Conservation (phyloP, 2,329 filamentous ascomycete genomes). For the Aphanocladium album region DNA sequence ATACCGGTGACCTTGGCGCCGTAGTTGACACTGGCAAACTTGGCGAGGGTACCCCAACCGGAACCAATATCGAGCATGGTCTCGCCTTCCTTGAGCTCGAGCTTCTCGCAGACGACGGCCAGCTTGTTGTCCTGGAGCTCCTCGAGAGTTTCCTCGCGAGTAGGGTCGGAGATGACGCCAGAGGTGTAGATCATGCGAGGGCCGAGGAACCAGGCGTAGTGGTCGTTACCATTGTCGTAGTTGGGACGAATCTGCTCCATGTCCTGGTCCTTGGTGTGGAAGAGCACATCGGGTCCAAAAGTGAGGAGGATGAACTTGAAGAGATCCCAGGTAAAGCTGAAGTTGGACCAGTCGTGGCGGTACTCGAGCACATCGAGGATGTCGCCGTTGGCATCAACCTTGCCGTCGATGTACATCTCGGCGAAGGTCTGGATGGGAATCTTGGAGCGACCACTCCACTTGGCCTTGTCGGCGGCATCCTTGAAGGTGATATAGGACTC, state of each 20-base stretch:
- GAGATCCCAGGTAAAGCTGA: slow-evolving; percentile 79
- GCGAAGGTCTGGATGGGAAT: slow-evolving; percentile 92
- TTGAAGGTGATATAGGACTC: slow-evolving; percentile 89
- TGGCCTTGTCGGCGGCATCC: slow-evolving; percentile 52
- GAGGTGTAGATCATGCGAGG: slow-evolving; percentile 99
- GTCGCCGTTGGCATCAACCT: slow-evolving; percentile 95
- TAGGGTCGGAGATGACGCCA: slow-evolving; percentile 84
- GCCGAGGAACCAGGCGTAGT: slow-evolving; percentile 97
- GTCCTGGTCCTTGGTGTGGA: slow-evolving; percentile 90
- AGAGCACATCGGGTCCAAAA: slow-evolving; percentile 84
- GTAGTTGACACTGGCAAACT: slow-evolving; percentile 89
- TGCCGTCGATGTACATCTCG: slow-evolving; percentile 95
- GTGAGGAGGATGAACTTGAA: slow-evolving; percentile 85
- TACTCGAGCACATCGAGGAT: slow-evolving; percentile 85
- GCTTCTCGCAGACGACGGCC: slow-evolving; percentile 92
- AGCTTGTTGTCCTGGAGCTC: slow-evolving; percentile 98
- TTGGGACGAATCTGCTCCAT: slow-evolving; percentile 97
- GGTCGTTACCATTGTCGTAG: slow-evolving; percentile 97
- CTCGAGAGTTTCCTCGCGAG: slow-evolving; percentile 84
- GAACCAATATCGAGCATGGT: slow-evolving; percentile 90
- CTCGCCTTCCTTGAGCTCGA: slow-evolving; percentile 75
- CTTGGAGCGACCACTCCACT: slow-evolving; percentile 73
- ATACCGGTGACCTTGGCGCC: slow-evolving; percentile 81
- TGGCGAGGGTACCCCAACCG: slow-evolving; percentile 94
- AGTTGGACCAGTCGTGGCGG: slow-evolving; percentile 95